Conservation (phyloP, 2,329 filamentous ascomycete species). For the Venturia carpophila region DNA sequence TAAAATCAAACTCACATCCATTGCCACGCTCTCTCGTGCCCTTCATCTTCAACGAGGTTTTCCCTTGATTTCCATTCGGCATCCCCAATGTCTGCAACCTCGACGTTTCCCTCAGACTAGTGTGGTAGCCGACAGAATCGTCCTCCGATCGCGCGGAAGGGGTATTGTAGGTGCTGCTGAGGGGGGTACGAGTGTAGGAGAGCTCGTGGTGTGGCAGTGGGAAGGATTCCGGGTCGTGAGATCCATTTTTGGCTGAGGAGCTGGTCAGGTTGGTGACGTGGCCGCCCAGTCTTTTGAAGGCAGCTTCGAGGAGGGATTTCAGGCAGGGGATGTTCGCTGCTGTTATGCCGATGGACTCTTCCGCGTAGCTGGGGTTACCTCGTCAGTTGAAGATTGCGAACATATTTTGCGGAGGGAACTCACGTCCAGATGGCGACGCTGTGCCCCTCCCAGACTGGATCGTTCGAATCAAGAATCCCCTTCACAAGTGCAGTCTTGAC, state of each 20-base stretch:
- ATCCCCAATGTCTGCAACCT: neutral
- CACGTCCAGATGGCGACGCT: conserved; percentile 12
- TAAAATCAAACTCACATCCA: neutral
- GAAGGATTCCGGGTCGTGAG: neutral
- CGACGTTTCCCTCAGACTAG: neutral
- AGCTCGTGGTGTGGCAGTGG: neutral
- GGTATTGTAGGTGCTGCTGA: neutral
- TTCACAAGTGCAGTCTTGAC: conserved; percentile 5
- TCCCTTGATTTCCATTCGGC: neutral
- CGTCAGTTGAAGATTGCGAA: neutral
- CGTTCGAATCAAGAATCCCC: neutral
- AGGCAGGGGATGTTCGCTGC: conserved; percentile 18
- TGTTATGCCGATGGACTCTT: conserved; percentile 18
- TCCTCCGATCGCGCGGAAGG: neutral
- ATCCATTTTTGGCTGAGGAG: neutral
- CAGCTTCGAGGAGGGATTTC: conserved; percentile 10
- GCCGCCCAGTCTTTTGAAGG: neutral
- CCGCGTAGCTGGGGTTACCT: neutral
- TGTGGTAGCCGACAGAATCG: neutral
- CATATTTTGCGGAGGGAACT: neutral
- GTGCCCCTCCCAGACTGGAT: conserved; percentile 2
- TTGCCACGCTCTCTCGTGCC: neutral
- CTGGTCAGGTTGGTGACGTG: neutral
- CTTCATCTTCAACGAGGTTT: neutral
- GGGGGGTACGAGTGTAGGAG: neutral